Percentiles rank a stretch among this genome's conserved stretches.
Conservation (phyloP, 1,284 basidiomycete species). For the Trichosporon faecale region DNA sequence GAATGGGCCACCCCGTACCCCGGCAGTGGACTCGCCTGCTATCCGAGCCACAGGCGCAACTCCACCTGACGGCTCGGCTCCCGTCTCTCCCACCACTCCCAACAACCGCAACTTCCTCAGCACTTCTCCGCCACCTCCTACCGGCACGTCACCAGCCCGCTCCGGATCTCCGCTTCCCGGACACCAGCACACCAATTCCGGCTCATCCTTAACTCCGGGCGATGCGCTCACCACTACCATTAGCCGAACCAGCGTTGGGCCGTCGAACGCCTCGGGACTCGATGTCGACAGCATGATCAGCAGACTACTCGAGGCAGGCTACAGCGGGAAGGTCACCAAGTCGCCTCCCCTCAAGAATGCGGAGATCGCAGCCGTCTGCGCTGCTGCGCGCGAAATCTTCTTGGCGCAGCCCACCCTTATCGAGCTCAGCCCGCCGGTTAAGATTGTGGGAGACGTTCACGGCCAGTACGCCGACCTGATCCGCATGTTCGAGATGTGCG, state of each 20-base stretch:
- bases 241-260: constrained; percentile 34
- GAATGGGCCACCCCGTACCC: constrained; percentile 1
- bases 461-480: constrained; percentile 99
- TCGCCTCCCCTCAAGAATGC: constrained; percentile 93
- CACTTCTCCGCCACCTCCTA: constrained; percentile 42
- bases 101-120: constrained; percentile 33
- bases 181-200: constrained; percentile 30
- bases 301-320: constrained; percentile 92
- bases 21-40: constrained; percentile 15
- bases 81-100: constrained; percentile 50
- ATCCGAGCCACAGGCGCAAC: constrained; percentile 21
- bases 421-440: constrained; percentile 95
- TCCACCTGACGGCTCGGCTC: constrained; percentile 22
- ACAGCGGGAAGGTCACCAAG: constrained; percentile 96
- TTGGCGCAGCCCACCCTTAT: constrained; percentile 95
- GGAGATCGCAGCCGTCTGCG: constrained; percentile 92
- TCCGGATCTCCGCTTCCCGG: constrained; percentile 32
- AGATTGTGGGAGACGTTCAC: constrained; percentile 99
- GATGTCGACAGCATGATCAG: constrained; percentile 99
- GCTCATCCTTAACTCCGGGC: constrained; percentile 36
- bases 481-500: constrained; percentile 98
- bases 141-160: constrained; percentile 29
- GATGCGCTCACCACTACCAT: constrained; percentile 40
- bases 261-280: constrained; percentile 52
- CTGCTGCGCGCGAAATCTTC: constrained; percentile 95